Evolutionary conservation across 495 filamentous ascomycete species (phyloP).

Genomic region (Parathielavia appendiculata): DNA sequence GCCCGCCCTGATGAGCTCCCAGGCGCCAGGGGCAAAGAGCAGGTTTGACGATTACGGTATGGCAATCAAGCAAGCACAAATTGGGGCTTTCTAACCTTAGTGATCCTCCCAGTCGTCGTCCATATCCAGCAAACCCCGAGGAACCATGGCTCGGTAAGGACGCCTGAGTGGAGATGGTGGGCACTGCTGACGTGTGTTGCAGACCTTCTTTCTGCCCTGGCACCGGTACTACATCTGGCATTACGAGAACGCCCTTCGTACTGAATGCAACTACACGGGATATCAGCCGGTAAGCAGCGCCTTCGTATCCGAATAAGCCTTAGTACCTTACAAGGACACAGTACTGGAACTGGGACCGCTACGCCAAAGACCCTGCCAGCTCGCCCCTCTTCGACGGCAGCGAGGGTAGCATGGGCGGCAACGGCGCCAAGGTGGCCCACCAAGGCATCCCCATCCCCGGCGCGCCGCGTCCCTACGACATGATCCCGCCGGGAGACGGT

Average conservation of each 20-base stretch:
- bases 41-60: conserved; percentile 59
- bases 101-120: conserved; percentile 38
- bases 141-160: conserved; percentile 55
- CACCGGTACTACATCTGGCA: conserved; percentile 61
- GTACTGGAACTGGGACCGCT: conserved; percentile 32
- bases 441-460: conserved; percentile 23
- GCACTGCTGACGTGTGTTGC: conserved; percentile 9
- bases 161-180: too few species aligned
- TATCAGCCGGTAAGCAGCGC: conserved; percentile 26
- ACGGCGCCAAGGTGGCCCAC: conserved; percentile 32
- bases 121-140: conserved; percentile 58
- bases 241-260: conserved; percentile 60
- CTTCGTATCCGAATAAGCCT: neutral
- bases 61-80: neutral
- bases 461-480: conserved; percentile 18
- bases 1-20: conserved; percentile 39
- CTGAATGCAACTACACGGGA: conserved; percentile 65
- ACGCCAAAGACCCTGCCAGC: conserved; percentile 25
- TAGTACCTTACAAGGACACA: neutral
- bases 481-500: conserved; percentile 47
- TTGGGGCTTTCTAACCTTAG: too few species aligned
- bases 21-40: conserved; percentile 33
- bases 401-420: conserved; percentile 27
- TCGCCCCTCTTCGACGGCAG: conserved; percentile 30
- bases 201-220: conserved; percentile 64